phyloP scores from a whole-genome alignment of 1,284 basidiomycete genomes.

The Microbotryomycetes sp. region DNA sequence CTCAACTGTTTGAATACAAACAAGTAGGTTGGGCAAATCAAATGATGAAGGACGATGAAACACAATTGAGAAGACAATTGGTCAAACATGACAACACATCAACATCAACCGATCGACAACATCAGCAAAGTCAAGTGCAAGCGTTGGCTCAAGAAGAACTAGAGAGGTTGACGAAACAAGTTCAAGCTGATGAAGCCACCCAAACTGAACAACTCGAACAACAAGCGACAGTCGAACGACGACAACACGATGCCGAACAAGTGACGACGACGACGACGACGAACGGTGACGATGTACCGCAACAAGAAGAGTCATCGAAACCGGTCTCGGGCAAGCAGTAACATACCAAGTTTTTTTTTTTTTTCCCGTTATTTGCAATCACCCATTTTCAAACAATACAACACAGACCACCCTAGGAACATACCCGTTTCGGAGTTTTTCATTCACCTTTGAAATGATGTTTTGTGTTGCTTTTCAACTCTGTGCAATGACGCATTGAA shows the following conservation, averaged over 20 bases:
- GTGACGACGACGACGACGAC: too few species aligned
- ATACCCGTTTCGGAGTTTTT: too few species aligned
- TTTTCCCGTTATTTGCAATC: too few species aligned
- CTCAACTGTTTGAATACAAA: constrained; percentile 67
- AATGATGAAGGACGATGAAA: neutral
- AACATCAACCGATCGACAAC: neutral
- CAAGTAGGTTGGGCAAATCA: constrained; percentile 50
- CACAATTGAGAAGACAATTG: neutral
- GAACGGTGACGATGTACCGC: too few species aligned
- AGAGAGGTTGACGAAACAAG: neutral
- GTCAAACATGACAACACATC: constrained; percentile 12
- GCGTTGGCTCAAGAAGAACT: constrained; percentile 1
- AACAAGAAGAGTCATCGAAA: too few species aligned
- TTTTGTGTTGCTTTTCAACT: too few species aligned
- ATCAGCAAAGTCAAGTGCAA: constrained; percentile 1
- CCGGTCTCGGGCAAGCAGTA: too few species aligned
- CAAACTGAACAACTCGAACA: constrained; percentile 1
- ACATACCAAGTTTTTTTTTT: too few species aligned
- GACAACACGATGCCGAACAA: neutral
- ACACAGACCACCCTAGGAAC: too few species aligned
- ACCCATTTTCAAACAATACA: too few species aligned
- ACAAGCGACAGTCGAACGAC: neutral
- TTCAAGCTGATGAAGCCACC: constrained; percentile 1
- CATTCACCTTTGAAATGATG: too few species aligned
- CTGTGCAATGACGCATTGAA: too few species aligned